Conservation (phyloP, 371 early-diverging fungal species). For the Chytridiales sp. region DNA sequence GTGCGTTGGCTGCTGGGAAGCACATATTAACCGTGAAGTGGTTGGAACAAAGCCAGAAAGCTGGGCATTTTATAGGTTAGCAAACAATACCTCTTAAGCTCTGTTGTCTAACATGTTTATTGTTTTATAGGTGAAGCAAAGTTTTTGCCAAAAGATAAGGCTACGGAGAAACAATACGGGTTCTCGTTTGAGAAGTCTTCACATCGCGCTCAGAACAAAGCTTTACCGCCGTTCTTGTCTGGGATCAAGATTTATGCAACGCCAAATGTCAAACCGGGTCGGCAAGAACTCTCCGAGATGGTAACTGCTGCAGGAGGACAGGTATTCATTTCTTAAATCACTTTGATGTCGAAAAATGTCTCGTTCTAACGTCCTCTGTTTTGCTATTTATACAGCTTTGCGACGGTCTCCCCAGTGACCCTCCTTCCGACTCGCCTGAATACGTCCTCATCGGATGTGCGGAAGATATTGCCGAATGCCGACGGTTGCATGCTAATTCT, state of each 20-base stretch:
- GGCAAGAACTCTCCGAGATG: slow-evolving; percentile 39
- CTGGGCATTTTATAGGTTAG: slow-evolving; percentile 38
- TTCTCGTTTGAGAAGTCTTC: slow-evolving; percentile 27
- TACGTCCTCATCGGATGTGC: slow-evolving; percentile 28
- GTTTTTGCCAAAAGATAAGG: slow-evolving; percentile 37
- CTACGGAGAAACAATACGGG: slow-evolving; percentile 32
- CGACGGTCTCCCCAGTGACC: slow-evolving; percentile 4
- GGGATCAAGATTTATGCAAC: slow-evolving; percentile 40
- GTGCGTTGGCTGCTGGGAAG: slow-evolving; percentile 46
- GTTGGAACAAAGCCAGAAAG: slow-evolving; percentile 43
- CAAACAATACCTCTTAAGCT: not conserved
- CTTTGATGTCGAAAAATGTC: not conserved
- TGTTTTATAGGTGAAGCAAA: slow-evolving; percentile 33
- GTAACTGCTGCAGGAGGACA: slow-evolving; percentile 41
- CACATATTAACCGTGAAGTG: slow-evolving; percentile 41
- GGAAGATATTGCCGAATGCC: slow-evolving; percentile 29
- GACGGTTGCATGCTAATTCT: slow-evolving; percentile 17
- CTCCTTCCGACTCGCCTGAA: slow-evolving; percentile 4
- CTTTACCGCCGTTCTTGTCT: slow-evolving; percentile 16
- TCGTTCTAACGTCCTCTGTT: too few relatives aligned
- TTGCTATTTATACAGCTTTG: slow-evolving; percentile 2
- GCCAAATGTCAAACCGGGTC: slow-evolving; percentile 33
- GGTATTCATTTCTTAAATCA: slow-evolving; percentile 11
- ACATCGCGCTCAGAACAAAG: slow-evolving; percentile 2
- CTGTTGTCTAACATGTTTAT: slow-evolving; percentile 3